Evolutionary conservation across 2,329 filamentous ascomycete species (phyloP).

Genomic region (Dothidotthia symphoricarpi): DNA sequence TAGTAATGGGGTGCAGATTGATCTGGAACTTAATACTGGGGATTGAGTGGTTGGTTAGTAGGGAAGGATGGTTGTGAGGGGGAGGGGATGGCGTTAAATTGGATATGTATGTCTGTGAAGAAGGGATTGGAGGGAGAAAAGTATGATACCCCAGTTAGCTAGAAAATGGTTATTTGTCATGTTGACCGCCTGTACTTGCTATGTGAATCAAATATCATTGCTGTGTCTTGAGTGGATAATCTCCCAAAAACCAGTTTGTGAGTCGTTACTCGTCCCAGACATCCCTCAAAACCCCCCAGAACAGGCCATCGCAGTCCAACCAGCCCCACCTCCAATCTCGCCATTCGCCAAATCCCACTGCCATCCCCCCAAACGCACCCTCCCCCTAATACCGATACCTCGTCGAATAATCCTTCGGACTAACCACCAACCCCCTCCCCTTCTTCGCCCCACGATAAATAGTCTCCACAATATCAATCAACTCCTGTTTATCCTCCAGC

Average conservation of each 20-base stretch:
- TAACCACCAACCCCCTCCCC: constrained; percentile 91
- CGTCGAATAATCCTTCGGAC: constrained; percentile 79
- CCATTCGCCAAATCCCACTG: background rate
- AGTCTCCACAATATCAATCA: constrained; percentile 98
- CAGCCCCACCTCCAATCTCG: no score
- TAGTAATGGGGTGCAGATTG: constrained; percentile 73
- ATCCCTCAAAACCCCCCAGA: no score
- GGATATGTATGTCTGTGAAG: background rate
- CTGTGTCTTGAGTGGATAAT: no score
- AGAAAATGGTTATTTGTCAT: no score
- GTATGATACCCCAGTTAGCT: no score
- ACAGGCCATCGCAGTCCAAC: no score
- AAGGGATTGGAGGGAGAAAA: no score
- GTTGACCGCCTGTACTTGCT: no score
- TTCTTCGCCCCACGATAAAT: constrained; percentile 99
- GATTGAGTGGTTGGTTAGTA: constrained; percentile 18
- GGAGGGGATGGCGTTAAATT: background rate
- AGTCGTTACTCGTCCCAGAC: no score
- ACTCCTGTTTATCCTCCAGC: constrained; percentile 93
- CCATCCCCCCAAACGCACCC: background rate
- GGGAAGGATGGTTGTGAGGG: background rate
- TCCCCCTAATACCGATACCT: constrained; percentile 61
- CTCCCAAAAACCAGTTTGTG: no score
- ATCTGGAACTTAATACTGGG: constrained; percentile 45
- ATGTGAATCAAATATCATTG: no score